Conservation (phyloP, 2,329 filamentous ascomycete species). For the Neodidymelliopsis sp. region DNA sequence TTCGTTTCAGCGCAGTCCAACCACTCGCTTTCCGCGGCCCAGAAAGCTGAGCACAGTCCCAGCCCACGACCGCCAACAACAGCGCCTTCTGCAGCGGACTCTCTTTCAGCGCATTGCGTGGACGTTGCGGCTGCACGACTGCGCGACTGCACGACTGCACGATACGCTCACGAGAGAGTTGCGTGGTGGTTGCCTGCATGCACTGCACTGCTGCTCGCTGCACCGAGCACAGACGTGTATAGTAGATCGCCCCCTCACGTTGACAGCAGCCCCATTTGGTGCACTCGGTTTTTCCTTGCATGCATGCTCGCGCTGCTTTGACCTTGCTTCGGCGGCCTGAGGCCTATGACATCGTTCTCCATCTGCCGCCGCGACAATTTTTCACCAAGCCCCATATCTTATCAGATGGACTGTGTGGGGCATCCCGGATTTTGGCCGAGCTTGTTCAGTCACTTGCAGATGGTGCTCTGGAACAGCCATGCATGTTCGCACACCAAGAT, state of each 20-base stretch:
- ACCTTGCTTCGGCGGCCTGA: conserved; percentile 4
- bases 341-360: conserved; percentile 17
- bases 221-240: conserved; percentile 21
- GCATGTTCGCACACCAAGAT: neutral
- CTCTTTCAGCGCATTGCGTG: neutral
- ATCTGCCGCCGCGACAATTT: conserved; percentile 10
- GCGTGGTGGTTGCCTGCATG: neutral
- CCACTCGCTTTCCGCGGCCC: conserved; percentile 9
- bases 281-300: conserved; percentile 4
- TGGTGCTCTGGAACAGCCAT: neutral
- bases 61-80: neutral
- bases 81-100: neutral
- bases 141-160: too few species aligned
- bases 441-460: neutral
- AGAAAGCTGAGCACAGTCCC: conserved; percentile 2
- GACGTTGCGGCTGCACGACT: neutral
- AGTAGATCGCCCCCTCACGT: conserved; percentile 30
- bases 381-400: conserved; percentile 4
- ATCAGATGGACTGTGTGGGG: conserved; percentile 1
- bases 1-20: conserved; percentile 37
- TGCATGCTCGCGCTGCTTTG: conserved; percentile 9
- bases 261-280: conserved; percentile 34
- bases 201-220: neutral
- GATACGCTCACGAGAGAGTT: neutral
- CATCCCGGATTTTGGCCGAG: conserved; percentile 9